Evolutionary conservation across 345 rosid species (phyloP).

Genomic region (Dimocarpus longan): DNA sequence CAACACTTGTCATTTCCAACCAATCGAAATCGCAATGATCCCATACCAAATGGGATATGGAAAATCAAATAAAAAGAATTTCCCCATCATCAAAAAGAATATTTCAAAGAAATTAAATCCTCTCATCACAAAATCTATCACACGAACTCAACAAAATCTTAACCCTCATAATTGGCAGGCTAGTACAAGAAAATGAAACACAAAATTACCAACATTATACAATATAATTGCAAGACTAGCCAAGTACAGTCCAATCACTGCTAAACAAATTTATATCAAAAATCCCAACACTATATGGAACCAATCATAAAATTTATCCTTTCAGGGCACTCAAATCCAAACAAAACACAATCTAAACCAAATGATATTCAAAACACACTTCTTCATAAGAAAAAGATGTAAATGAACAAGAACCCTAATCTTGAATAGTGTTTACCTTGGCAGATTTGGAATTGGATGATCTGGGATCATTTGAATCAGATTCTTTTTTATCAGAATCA

Average conservation of each 20-base stretch:
- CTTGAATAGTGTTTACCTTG: slow-evolving; percentile 42
- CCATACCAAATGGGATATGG: background rate
- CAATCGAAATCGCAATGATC: background rate
- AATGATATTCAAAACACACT: background rate
- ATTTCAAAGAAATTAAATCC: background rate
- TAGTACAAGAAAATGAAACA: slow-evolving; percentile 17
- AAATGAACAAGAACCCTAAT: slow-evolving; percentile 13
- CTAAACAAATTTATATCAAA: background rate
- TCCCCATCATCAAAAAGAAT: background rate
- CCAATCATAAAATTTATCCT: background rate
- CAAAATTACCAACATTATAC: background rate
- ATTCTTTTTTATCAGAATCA: slow-evolving; percentile 32
- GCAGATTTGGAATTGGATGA: slow-evolving; percentile 48
- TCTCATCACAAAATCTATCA: background rate
- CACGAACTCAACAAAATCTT: background rate
- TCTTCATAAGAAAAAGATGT: background rate
- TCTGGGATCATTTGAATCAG: slow-evolving; percentile 26
- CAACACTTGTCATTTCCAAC: background rate
- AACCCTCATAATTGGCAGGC: background rate
- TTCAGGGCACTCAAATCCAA: background rate
- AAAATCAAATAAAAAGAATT: background rate
- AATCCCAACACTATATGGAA: background rate
- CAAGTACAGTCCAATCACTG: background rate
- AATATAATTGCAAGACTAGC: too few species aligned
- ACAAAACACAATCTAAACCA: background rate